These are phyloP conservation scores for Leccinum laetum DNA, from an alignment of 1,284 basidiomycete species.

Conservation along the genomic window DNA sequence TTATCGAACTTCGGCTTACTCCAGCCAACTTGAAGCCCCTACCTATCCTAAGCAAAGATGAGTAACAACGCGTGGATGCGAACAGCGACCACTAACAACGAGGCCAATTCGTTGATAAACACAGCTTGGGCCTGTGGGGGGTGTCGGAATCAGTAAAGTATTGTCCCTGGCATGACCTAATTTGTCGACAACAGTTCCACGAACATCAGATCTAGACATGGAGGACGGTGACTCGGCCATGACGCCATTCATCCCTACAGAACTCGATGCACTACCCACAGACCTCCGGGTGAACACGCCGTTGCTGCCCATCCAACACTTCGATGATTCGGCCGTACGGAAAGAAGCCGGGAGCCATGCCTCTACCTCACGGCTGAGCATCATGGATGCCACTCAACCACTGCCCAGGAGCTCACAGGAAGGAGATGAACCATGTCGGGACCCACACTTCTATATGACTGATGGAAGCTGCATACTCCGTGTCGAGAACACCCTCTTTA, in stretches of 20 bases:
- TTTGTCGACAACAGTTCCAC: slow-evolving; percentile 1
- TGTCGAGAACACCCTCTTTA: slow-evolving; percentile 63
- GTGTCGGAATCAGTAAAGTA: background rate
- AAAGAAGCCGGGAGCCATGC: slow-evolving; percentile 12
- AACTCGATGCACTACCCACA: slow-evolving; percentile 15
- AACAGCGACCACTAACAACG: background rate
- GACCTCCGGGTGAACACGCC: background rate
- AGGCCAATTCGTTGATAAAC: background rate
- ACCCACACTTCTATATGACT: slow-evolving; percentile 44
- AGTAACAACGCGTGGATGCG: background rate
- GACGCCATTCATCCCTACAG: slow-evolving; percentile 27
- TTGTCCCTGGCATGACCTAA: slow-evolving; percentile 8
- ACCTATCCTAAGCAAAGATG: background rate
- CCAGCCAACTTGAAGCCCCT: background rate
- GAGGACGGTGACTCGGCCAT: slow-evolving; percentile 4
- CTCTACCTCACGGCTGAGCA: slow-evolving; percentile 2
- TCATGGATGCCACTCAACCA: slow-evolving; percentile 2
- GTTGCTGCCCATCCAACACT: background rate
- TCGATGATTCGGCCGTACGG: slow-evolving; percentile 5
- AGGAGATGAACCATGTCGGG: slow-evolving; percentile 25
- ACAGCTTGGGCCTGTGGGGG: background rate
- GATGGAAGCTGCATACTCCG: slow-evolving; percentile 63
- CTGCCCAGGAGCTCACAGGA: slow-evolving; percentile 11
- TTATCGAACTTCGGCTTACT: background rate
- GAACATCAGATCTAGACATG: slow-evolving; percentile 14